A percentile compares a stretch with the other conserved stretches of the same genome.
Evolutionary conservation across 371 early-diverging fungal genomes (phyloP).

Genomic region (Rhizopus sp.): DNA sequence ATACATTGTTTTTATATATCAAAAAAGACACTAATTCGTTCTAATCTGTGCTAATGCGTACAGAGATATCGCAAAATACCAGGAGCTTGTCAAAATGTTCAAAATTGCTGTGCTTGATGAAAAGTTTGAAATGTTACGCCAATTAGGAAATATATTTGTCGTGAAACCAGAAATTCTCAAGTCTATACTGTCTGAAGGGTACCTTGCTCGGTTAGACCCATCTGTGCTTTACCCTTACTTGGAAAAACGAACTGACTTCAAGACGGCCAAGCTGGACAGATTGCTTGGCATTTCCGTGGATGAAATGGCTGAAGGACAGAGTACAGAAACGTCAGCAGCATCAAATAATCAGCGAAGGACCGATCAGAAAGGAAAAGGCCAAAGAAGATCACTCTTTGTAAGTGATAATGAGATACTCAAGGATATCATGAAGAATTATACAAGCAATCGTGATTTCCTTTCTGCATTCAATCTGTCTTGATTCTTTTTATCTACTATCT

Average conservation of each 20-base stretch:
- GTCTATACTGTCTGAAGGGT: slow-evolving; percentile 80
- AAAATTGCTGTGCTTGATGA: slow-evolving; percentile 76
- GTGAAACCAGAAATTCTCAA: slow-evolving; percentile 89
- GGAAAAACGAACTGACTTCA: slow-evolving; percentile 86
- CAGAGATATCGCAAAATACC: slow-evolving; percentile 93
- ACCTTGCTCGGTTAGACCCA: slow-evolving; percentile 79
- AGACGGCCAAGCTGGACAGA: slow-evolving; percentile 65
- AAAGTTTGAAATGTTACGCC: slow-evolving; percentile 89
- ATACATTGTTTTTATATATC: slow-evolving; percentile 10
- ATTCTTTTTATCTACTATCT: background rate
- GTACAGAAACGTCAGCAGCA: background rate
- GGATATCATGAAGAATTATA: slow-evolving; percentile 46
- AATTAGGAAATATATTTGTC: slow-evolving; percentile 88
- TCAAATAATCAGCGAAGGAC: slow-evolving; percentile 1
- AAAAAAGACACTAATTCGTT: background rate
- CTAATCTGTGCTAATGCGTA: background rate
- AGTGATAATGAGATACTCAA: slow-evolving; percentile 50
- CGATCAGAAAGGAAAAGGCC: slow-evolving; percentile 18
- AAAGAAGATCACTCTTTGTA: slow-evolving; percentile 50
- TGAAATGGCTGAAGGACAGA: slow-evolving; percentile 20
- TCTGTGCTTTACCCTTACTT: slow-evolving; percentile 81
- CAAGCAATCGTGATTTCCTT: slow-evolving; percentile 41
- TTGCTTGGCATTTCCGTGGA: slow-evolving; percentile 52
- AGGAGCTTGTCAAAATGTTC: slow-evolving; percentile 79
- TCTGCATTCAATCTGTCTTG: slow-evolving; percentile 38